Evolutionary conservation across 345 rosid genomes (phyloP).

Genomic region (Linum usitatissimum): DNA sequence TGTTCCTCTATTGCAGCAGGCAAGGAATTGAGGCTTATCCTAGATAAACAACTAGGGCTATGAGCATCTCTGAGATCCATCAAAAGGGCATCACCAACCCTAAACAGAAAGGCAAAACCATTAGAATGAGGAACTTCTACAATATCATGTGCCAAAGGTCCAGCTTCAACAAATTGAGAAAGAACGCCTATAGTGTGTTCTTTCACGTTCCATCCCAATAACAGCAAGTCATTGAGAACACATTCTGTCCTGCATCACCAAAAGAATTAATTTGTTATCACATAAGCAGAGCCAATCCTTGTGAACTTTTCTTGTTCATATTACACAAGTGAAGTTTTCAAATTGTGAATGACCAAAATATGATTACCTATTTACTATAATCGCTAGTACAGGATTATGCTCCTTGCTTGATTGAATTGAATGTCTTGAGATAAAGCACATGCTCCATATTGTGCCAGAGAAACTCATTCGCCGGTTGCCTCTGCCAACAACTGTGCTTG

Average conservation of each 20-base stretch:
- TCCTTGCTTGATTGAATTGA: constrained; percentile 43
- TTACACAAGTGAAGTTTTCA: constrained; percentile 7
- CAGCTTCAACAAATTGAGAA: constrained; percentile 57
- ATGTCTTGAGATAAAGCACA: constrained; percentile 76
- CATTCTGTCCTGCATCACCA: constrained; percentile 57
- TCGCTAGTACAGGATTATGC: constrained; percentile 71
- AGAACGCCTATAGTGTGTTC: constrained; percentile 41
- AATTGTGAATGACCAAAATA: constrained; percentile 13
- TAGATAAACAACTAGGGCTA: constrained; percentile 56
- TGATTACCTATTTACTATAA: constrained; percentile 76
- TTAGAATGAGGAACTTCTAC: constrained; percentile 74
- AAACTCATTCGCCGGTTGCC: constrained; percentile 27
- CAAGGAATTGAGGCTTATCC: constrained; percentile 58
- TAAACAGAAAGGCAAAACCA: constrained; percentile 84
- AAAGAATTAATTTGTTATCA: constrained; percentile 12
- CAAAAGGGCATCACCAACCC: constrained; percentile 86
- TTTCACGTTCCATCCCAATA: constrained; percentile 59
- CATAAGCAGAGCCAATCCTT: neutral
- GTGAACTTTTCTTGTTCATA: neutral
- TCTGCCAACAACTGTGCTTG: constrained; percentile 28
- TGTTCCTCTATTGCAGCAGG: constrained; percentile 59
- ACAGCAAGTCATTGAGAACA: constrained; percentile 50
- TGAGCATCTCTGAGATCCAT: constrained; percentile 91
- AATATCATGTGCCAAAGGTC: constrained; percentile 64
- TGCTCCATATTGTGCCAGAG: constrained; percentile 94